These are phyloP conservation scores for Colletotrichum spinosum DNA, from an alignment of 2,329 filamentous ascomycete genomes.

Conservation along the genomic window DNA sequence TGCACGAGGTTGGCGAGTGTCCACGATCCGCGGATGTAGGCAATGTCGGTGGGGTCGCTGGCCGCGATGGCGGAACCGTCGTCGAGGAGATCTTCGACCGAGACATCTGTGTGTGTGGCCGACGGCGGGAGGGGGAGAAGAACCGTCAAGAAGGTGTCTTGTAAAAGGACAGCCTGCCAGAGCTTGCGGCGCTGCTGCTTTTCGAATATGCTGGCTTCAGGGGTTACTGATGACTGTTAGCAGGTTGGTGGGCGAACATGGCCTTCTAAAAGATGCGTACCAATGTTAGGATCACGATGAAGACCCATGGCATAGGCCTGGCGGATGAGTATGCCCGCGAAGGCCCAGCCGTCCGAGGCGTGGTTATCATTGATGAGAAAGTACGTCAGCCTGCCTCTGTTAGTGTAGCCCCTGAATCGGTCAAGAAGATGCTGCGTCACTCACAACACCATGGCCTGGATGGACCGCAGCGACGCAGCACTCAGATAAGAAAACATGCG, in stretches of 20 bases:
- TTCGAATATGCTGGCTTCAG: constrained; percentile 74
- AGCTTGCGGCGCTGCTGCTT: constrained; percentile 84
- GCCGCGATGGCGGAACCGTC: constrained; percentile 68
- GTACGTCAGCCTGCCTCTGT: constrained; percentile 68
- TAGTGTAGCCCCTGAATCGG: not conserved
- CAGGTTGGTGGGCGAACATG: constrained; percentile 30
- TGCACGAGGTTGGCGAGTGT: constrained; percentile 83
- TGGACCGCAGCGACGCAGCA: constrained; percentile 76
- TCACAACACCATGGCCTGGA: constrained; percentile 82
- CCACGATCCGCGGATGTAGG: constrained; percentile 82
- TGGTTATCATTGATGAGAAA: constrained; percentile 91
- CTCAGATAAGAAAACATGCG: constrained; percentile 82
- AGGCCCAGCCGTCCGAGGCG: constrained; percentile 85
- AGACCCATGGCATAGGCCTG: constrained; percentile 86
- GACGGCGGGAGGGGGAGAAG: constrained; percentile 81
- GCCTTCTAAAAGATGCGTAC: constrained; percentile 47
- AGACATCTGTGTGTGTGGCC: constrained; percentile 83
- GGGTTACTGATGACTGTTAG: constrained; percentile 60
- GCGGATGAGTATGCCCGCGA: constrained; percentile 80
- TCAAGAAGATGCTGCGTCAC: not conserved
- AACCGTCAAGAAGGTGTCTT: constrained; percentile 85
- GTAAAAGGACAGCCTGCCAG: constrained; percentile 84
- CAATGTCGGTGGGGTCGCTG: constrained; percentile 73
- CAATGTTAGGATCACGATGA: constrained; percentile 82
- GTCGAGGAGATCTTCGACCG: constrained; percentile 78